Evolutionary conservation across 2,329 filamentous ascomycete genomes (phyloP), one percentile per base, ranked within the genome.

Genomic region (Microdochium nivale): DNA sequence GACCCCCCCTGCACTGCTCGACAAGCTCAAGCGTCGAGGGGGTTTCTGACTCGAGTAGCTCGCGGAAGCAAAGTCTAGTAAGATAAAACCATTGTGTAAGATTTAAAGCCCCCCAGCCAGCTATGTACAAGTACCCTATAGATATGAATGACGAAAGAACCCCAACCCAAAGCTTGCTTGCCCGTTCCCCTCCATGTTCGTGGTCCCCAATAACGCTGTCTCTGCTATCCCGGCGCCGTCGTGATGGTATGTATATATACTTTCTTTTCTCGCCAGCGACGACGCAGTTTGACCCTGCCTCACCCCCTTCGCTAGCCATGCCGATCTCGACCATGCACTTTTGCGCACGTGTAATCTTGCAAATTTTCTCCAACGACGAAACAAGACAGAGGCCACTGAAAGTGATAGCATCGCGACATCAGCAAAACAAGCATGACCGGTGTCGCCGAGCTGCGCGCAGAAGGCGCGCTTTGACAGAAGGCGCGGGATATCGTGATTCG

Each of bases 401-500:
- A n/a, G n/a, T n/a, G n/a, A n/a, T n/a, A n/a, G n/a, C n/a, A n/a
- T n/a, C n/a, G n/a, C n/a, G n/a, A n/a, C n/a, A n/a, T n/a, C n/a
- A n/a, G n/a, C n/a, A n/a, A n/a, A n/a, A n/a, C n/a, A n/a, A n/a
- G n/a, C n/a, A n/a, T n/a, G n/a, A n/a, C n/a, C n/a, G n/a, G n/a
- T n/a, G n/a, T n/a, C n/a, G n/a, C n/a, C n/a, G n/a, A n/a, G n/a
- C n/a, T n/a, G n/a, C n/a, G n/a, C n/a, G n/a, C n/a, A n/a, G n/a
- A 33, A 48, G 19, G 55, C 52, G 50, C 51, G 54, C 16, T n/a
- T 40, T 11, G 11, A n/a, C 35, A 52, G 52, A 56, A 54, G 50
- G 49, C 56, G 58, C 58, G 60, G 56, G 60, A 57, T 62, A 62
- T 62, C 54, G 51, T 54, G 32, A 49, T 43, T 48, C 48, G 47